Evolutionary conservation across 2,329 filamentous ascomycete genomes (phyloP), one percentile per base, ranked within the genome.

Genomic region (Samsoniella hepiali): DNA sequence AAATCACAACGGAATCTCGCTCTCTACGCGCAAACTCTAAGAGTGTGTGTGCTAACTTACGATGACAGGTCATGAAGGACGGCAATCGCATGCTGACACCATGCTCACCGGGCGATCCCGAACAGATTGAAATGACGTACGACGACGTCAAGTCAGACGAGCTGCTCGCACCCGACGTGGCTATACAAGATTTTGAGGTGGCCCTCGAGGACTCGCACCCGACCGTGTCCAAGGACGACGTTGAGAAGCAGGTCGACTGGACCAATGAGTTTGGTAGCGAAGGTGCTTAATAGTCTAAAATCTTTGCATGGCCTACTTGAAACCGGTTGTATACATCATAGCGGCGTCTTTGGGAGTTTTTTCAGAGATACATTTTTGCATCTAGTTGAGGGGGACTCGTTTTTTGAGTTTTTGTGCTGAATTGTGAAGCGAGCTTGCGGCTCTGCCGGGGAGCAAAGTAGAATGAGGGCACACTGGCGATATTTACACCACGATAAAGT

Each of bases 241-340:
- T 99, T 53, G 84, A 87, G 68, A 84, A 86, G 71, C 97, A 94
- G 75, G 83, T 90, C 54, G 93, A 97, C 51, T 99, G 95, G 95
- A 99, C 95, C 10, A 85, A 89, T 71, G 93, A 98, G 78, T 98
- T 98, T 78, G 94, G 94, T 63, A 96, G 92, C 73, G 94, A 97
- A 75, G 94, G 94, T 22, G 81, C 82, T 68, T 84, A 68, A 73
- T 29, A 38, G 15, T 54, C 15, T 13, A 2, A 42, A 11, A 49
- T n/a, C 29, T 27, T 13, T 62, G 51, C 59, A 54, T 49, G 40
- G 51, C 31, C 47, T 45, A 38, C 50, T 45, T 58, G 38, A 49
- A 49, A 22, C 11, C 29, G 55, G 40, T 53, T 63, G 45, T 63
- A 58, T 58, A 59, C 62, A 59, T 42, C 55, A 58, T 58, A 63